Conservation (phyloP, 805 yeast species). For the Novakomyces olei region DNA sequence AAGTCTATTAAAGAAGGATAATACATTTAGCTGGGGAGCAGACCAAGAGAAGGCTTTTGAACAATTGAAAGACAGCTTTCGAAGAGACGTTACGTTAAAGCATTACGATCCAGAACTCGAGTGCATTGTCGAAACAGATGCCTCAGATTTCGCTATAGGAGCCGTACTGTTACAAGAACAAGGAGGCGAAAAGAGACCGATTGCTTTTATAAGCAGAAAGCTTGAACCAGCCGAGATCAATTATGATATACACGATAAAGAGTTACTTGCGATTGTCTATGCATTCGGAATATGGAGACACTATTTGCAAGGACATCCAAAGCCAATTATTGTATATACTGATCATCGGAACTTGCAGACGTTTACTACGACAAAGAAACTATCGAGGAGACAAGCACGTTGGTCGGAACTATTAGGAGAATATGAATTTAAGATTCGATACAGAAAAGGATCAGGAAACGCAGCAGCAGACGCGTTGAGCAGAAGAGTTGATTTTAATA, state of each 20-base stretch:
- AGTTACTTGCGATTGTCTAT: conserved; percentile 1
- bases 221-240: conserved; percentile 4
- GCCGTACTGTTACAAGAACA: conserved; percentile 1
- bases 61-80: background rate
- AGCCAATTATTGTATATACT: background rate
- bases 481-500: too few species aligned
- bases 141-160: conserved; percentile 3
- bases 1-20: background rate
- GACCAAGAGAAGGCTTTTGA: too few species aligned
- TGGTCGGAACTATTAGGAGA: background rate
- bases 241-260: conserved; percentile 7
- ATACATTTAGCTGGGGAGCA: background rate
- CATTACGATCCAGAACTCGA: background rate
- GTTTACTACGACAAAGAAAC: background rate
- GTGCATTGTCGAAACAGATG: conserved; percentile 7
- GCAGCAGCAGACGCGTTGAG: background rate
- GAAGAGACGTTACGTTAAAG: background rate
- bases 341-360: background rate
- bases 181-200: too few species aligned
- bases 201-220: conserved; percentile 3
- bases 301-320: background rate
- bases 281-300: background rate
- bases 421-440: background rate
- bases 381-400: background rate
- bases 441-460: background rate